These are phyloP conservation scores for Monilinia laxa DNA, from an alignment of 2,329 filamentous ascomycete genomes.

Conservation along the genomic window DNA sequence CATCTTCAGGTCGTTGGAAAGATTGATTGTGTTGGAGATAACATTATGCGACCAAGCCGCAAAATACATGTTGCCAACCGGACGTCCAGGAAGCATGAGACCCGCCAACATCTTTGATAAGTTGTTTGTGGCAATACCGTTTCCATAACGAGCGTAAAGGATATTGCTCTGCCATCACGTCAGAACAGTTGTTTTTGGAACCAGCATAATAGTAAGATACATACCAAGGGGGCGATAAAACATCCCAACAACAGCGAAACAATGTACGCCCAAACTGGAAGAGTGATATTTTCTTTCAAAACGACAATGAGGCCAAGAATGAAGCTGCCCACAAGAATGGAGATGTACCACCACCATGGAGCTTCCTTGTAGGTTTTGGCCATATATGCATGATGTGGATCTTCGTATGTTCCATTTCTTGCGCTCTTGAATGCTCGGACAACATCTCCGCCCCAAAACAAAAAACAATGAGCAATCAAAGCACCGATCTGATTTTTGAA, in stretches of 20 bases:
- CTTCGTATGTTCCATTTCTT: slow-evolving; percentile 44
- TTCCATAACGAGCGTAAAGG: slow-evolving; percentile 54
- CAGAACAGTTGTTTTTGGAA: slow-evolving; percentile 21
- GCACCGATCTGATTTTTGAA: slow-evolving; percentile 51
- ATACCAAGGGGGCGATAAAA: slow-evolving; percentile 51
- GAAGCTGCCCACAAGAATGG: slow-evolving; percentile 47
- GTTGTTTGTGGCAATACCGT: slow-evolving; percentile 59
- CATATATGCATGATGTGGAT: slow-evolving; percentile 53
- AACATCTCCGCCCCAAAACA: slow-evolving; percentile 59
- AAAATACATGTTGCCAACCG: slow-evolving; percentile 49
- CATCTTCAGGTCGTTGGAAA: slow-evolving; percentile 56
- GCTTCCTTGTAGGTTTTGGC: slow-evolving; percentile 46
- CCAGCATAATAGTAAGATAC: slow-evolving; percentile 19
- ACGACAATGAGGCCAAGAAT: slow-evolving; percentile 47
- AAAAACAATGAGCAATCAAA: slow-evolving; percentile 50
- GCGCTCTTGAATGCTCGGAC: slow-evolving; percentile 49
- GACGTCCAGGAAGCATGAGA: slow-evolving; percentile 46
- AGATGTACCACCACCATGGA: slow-evolving; percentile 56
- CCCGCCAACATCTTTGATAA: slow-evolving; percentile 54
- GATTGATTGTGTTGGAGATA: slow-evolving; percentile 50
- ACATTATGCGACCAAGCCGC: slow-evolving; percentile 59
- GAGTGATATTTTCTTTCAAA: slow-evolving; percentile 42
- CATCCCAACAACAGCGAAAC: slow-evolving; percentile 42
- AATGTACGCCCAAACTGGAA: slow-evolving; percentile 48
- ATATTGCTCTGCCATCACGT: slow-evolving; percentile 47